Percentiles rank a stretch among this genome's conserved stretches.
phyloP scores from a whole-genome alignment of 2,329 filamentous ascomycete species.

The Ceratocystiopsis sp. region DNA sequence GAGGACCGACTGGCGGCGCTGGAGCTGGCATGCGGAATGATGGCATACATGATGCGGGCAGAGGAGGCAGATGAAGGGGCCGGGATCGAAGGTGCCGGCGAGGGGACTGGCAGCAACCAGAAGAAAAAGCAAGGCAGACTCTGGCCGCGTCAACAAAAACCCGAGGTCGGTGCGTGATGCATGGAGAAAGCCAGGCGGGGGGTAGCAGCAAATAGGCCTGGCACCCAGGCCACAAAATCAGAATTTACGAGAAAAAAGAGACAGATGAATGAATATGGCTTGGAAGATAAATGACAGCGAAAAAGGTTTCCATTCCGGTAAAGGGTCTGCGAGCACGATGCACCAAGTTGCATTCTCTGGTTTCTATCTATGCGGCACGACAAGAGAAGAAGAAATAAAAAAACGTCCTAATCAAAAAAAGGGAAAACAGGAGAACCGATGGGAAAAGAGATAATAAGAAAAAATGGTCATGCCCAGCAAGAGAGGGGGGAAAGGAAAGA shows the following conservation, averaged over 20 bases:
- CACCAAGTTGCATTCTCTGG: too few relatives aligned
- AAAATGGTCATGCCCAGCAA: background rate
- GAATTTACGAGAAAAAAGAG: too few relatives aligned
- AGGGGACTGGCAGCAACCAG: background rate
- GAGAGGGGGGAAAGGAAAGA: background rate
- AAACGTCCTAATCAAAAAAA: background rate
- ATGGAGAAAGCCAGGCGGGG: too few relatives aligned
- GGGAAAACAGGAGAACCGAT: background rate
- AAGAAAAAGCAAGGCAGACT: background rate
- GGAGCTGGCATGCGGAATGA: conserved; percentile 39
- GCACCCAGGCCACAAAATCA: too few relatives aligned
- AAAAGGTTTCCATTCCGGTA: background rate
- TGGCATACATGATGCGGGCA: conserved; percentile 42
- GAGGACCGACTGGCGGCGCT: conserved; percentile 40
- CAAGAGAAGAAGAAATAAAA: too few relatives aligned
- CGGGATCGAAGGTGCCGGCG: too few relatives aligned
- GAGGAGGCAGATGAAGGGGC: conserved; percentile 8
- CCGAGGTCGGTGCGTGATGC: conserved; percentile 3
- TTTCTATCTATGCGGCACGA: too few relatives aligned
- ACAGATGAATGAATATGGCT: too few relatives aligned
- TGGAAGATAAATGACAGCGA: background rate
- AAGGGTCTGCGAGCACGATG: too few relatives aligned
- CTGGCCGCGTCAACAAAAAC: background rate
- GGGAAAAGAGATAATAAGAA: background rate
- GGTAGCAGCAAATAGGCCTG: too few relatives aligned